phyloP scores from a whole-genome alignment of 2,329 filamentous ascomycete species.

The Coniochaeta sp. region DNA sequence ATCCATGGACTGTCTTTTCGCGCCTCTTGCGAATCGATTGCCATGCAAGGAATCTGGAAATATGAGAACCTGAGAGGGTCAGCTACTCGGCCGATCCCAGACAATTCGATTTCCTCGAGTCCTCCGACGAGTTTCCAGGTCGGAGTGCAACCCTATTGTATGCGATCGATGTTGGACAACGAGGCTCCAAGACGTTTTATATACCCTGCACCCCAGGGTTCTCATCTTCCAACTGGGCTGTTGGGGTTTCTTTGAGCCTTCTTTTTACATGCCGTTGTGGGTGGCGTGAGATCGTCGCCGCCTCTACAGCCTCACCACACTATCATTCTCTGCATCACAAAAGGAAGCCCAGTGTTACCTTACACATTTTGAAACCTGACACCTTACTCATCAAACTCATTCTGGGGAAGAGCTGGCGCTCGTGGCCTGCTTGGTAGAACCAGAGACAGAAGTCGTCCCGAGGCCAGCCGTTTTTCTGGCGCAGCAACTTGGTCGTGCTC shows the following conservation, averaged over 20 bases:
- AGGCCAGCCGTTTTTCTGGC: background rate
- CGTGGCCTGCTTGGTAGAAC: background rate
- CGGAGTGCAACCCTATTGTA: background rate
- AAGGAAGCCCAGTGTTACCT: background rate
- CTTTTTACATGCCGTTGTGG: background rate
- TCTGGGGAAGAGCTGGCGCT: background rate
- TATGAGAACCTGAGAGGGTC: background rate
- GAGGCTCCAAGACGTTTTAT: background rate
- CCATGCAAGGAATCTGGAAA: background rate
- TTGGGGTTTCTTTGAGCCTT: background rate
- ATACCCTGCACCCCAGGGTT: background rate
- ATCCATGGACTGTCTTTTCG: background rate
- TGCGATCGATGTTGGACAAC: background rate
- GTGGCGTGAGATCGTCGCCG: background rate
- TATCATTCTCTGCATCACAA: background rate
- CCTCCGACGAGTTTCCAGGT: background rate
- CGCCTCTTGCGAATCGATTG: background rate
- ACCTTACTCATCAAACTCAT: background rate
- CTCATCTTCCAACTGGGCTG: background rate
- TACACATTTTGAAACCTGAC: background rate
- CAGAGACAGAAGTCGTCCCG: background rate
- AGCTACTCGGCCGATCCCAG: background rate
- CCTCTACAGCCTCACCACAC: background rate
- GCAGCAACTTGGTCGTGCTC: background rate
- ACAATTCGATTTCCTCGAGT: background rate